Evolutionary conservation across 208 protist genomes (phyloP).

Genomic region (Trypanosomatidae sp.): DNA sequence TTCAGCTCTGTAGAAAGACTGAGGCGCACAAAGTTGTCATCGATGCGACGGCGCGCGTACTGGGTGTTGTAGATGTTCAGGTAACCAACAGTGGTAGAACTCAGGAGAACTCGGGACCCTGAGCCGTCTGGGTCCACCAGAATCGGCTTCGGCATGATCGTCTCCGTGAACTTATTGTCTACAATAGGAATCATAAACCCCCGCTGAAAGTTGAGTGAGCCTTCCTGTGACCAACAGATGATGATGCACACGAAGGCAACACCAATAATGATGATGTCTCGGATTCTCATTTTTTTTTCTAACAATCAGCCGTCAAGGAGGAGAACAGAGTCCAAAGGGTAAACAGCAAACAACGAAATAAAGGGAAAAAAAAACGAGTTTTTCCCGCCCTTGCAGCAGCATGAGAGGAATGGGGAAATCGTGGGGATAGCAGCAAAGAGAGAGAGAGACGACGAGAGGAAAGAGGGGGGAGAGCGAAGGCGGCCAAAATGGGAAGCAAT

Average conservation of each 20-base stretch:
- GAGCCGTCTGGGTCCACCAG: constrained; percentile 55
- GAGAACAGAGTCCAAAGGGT: background rate
- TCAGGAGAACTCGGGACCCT: constrained; percentile 50
- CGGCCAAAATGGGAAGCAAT: background rate
- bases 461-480: background rate
- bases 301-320: background rate
- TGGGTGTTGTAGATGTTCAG: constrained; percentile 56
- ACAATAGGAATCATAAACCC: constrained; percentile 58
- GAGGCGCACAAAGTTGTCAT: constrained; percentile 52
- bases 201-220: constrained; percentile 56
- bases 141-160: constrained; percentile 64
- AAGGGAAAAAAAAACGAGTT: background rate
- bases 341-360: background rate
- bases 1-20: constrained; percentile 15
- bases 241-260: constrained; percentile 75
- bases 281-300: constrained; percentile 58
- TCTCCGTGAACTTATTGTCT: constrained; percentile 33
- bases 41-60: constrained; percentile 38
- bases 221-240: constrained; percentile 83
- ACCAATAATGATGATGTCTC: constrained; percentile 73
- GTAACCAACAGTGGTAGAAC: constrained; percentile 30
- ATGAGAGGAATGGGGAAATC: background rate
- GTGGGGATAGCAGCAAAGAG: background rate
- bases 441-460: background rate
- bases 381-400: background rate